phyloP scores from a whole-genome alignment of 75 land plant species.

The Ceratopteris richardii region DNA sequence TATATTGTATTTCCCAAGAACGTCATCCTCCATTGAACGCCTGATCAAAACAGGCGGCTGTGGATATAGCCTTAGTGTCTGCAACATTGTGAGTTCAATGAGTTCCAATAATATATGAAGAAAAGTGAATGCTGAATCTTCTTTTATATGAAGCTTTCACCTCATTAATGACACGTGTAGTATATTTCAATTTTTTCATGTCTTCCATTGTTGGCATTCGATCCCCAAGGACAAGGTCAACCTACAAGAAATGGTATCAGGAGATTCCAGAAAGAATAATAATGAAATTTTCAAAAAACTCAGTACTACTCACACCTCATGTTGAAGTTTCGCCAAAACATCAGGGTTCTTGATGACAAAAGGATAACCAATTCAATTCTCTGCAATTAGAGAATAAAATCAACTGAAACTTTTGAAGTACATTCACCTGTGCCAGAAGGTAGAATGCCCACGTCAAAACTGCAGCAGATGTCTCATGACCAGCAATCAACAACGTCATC shows the following conservation, averaged over 20 bases:
- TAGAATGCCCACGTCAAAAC: slow-evolving; percentile 96
- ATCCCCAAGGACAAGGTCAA: slow-evolving; percentile 79
- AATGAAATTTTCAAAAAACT: background rate
- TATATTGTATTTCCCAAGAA: slow-evolving; percentile 68
- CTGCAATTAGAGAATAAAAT: no score
- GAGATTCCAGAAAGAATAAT: background rate
- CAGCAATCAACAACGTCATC: slow-evolving; percentile 98
- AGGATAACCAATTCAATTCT: no score
- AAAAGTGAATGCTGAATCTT: no score
- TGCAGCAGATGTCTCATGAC: slow-evolving; percentile 99
- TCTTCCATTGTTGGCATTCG: slow-evolving; percentile 74
- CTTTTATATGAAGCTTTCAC: no score
- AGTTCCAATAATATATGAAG: no score
- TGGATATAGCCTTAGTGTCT: slow-evolving; percentile 92
- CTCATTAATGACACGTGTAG: slow-evolving; percentile 90
- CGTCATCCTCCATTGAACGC: slow-evolving; percentile 67
- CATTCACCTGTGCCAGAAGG: slow-evolving; percentile 69
- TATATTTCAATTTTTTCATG: slow-evolving; percentile 81
- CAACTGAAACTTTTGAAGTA: no score
- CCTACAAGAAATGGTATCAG: slow-evolving; percentile 29
- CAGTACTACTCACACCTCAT: slow-evolving; percentile 47
- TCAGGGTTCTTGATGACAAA: slow-evolving; percentile 55
- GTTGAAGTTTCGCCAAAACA: slow-evolving; percentile 71
- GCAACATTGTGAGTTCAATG: slow-evolving; percentile 15
- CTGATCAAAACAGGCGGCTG: slow-evolving; percentile 95